Base-by-base conservation (phyloP, 345 rosid species). In the Microthlaspi erraticum region DNA sequence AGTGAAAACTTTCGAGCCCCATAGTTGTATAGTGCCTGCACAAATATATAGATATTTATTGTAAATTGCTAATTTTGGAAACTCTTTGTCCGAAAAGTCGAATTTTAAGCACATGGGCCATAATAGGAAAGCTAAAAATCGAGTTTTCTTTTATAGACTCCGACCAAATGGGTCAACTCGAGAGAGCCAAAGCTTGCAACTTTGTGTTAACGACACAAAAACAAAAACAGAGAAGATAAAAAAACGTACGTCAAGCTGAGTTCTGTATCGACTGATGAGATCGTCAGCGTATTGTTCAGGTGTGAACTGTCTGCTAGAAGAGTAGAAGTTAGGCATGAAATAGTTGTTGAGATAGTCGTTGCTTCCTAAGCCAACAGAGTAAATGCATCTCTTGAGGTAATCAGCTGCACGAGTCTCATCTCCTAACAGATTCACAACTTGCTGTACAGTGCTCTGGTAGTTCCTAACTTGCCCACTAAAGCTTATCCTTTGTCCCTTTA, bases 271-370 rank as follows among this genome's bases (percentile, higher is more conserved):
- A 51, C 66, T 78, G 76, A 86, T 84, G 57, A 93, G 97, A 65
- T 70, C 76, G 43, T 76, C 67, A 4, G 99, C 90, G 18, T 52
- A 93, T 42, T 85, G 87, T 8, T 85, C 87, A 0, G 97, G 88
- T 3, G 84, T 83, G 78, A 80, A 93, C 14, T 77, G 93, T 46
- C 78, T 76, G 66, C 87, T 23, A 5, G 83, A 64, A 42, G 88
- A 74, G 82, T 93, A 93, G 54, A 60, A 70, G 3, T 43, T 73
- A 2, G 99, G 97, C 95, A 86, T 87, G 87, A 91, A 93, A 70
- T 93, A 93, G 77, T 93, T 93, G 74, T 93, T 93, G 51, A 93
- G 92, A 69, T 93, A 93, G 70, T 93, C 99, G 58, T 91, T 93
- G 83, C 96, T 93, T 8, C 98, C 98, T 38, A 93, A 59, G n/a